These are phyloP conservation scores for Kentomonas sorsogonicus DNA, from an alignment of 208 protist species.

Conservation along the genomic window DNA sequence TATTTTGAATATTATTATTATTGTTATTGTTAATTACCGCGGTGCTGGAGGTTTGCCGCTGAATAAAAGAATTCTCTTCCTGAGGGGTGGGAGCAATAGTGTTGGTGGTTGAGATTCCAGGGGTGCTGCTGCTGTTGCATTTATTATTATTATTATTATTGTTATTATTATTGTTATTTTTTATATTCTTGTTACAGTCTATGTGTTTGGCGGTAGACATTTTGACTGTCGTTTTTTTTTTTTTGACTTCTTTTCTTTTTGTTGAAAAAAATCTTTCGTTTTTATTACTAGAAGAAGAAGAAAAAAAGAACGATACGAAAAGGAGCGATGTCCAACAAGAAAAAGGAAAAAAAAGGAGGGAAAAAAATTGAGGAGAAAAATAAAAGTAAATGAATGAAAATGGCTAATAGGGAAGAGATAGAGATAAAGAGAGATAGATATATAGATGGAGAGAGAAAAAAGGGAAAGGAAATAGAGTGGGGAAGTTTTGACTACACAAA, in stretches of 20 bases:
- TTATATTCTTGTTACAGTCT: too few relatives aligned
- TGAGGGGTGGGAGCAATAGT: too few relatives aligned
- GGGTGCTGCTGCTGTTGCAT: too few relatives aligned
- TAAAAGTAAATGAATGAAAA: neutral
- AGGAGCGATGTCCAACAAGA: neutral
- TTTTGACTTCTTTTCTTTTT: slow-evolving; percentile 12
- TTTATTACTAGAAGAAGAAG: neutral
- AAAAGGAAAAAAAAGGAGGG: neutral
- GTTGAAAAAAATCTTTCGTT: neutral
- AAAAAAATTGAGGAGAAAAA: neutral
- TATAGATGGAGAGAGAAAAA: slow-evolving; percentile 4
- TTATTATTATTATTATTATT: too few relatives aligned
- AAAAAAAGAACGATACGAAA: neutral
- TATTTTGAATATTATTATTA: too few relatives aligned
- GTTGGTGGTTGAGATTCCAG: too few relatives aligned
- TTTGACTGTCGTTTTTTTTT: too few relatives aligned
- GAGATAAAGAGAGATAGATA: neutral
- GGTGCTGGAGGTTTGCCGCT: too few relatives aligned
- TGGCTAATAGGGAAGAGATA: neutral
- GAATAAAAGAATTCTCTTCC: too few relatives aligned
- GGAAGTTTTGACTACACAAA: neutral
- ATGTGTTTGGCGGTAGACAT: too few relatives aligned
- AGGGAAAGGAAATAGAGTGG: neutral
- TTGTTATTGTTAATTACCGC: too few relatives aligned
- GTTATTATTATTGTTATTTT: too few relatives aligned